Conservation (phyloP, 768 basidiomycete genomes). For the Trametes sanguinea region DNA sequence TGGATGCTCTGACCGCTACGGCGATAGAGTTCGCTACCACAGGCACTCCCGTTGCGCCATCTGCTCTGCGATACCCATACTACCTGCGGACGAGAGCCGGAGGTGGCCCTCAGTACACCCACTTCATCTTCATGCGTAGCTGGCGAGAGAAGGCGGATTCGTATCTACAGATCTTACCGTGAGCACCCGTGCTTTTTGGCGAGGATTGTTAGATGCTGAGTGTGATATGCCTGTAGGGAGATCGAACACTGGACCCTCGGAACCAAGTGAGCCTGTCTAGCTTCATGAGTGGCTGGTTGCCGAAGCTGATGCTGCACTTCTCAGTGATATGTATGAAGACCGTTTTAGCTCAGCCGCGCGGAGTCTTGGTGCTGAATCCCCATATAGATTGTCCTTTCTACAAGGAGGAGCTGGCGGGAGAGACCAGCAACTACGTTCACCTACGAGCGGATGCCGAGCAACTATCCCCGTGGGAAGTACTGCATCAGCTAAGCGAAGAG, state of each 20-base stretch:
- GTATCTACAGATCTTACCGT: conserved; percentile 43
- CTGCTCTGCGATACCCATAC: conserved; percentile 33
- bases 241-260: conserved; percentile 22
- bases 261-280: conserved; percentile 9
- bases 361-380: neutral
- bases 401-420: conserved; percentile 26
- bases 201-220: neutral
- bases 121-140: conserved; percentile 33
- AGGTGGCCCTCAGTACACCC: conserved; percentile 37
- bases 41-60: conserved; percentile 29
- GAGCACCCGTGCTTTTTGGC: neutral
- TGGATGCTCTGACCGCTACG: conserved; percentile 40
- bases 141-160: conserved; percentile 35
- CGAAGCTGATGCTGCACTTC: neutral
- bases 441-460: conserved; percentile 18
- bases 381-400: conserved; percentile 23
- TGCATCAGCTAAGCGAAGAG: conserved; percentile 18
- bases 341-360: neutral
- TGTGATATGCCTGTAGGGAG: neutral
- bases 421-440: conserved; percentile 24
- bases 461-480: conserved; percentile 9
- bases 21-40: conserved; percentile 38
- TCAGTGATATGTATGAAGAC: conserved; percentile 14
- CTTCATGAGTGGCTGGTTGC: no score
- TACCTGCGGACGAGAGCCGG: conserved; percentile 38